Base-by-base conservation (phyloP, 257 asterid genomes). In the Anisodus acutangulus region DNA sequence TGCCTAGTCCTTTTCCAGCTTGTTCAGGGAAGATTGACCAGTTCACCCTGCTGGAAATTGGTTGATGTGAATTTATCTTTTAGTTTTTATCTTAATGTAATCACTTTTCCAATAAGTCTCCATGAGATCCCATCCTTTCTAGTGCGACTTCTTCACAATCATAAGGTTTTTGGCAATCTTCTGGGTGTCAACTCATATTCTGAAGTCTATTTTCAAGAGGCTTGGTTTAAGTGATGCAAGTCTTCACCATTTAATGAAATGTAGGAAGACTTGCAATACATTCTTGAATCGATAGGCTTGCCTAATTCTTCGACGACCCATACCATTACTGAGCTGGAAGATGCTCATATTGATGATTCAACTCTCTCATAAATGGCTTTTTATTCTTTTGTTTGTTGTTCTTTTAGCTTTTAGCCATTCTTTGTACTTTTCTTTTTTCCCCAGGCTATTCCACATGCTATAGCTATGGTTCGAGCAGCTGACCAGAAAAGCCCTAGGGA, bases 401-500 rank as follows among this genome's bases (percentile, higher is more conserved):
- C 85, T 88, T 59, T 68, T 78, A 74, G 22, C 85, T 78, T 31
- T 53, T 15, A 53, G 13, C 51, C 60, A 7, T 37, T 53, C 66
- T 53, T 54, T 54, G 66, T 31, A 16, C 13, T 53, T 26, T 13
- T 53, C 15, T 12, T 78, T 78, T 78, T 85, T 81, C 31, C 79
- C 68, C 94, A 97, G 99, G 98, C 95, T 74, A 95, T 97, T 87
- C 99, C 99, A 79, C 95, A 90, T 88, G 98, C 98, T 86, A 87
- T 97, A 85, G 97, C 99, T 82, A 91, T 88, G 92, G 96, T 97
- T 84, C 93, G 97, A 84, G 87, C 97, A 80, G 88, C 96, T 54
- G 98, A 97, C 85, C 90, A 90, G 88, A 97, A 90, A 91, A 97
- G 99, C 88, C 98, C 98, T 43, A 93, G 97, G 88, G 99, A 97